These are phyloP conservation scores for Triticum timopheevii DNA, from an alignment of 176 grass and related monocot species.

Conservation along the genomic window DNA sequence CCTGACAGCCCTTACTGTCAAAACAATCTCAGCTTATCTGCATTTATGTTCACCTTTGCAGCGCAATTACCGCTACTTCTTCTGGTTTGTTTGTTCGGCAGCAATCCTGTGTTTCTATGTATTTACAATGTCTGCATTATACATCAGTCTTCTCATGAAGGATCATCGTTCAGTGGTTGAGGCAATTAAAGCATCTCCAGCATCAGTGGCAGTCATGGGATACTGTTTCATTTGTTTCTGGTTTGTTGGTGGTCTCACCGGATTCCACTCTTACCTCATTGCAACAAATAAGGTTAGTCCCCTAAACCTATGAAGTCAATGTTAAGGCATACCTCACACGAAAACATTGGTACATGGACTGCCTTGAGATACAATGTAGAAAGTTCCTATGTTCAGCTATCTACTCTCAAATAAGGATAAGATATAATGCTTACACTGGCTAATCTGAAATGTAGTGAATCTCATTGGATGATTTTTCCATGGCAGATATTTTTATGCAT, in stretches of 20 bases:
- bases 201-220: conserved; percentile 67
- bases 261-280: conserved; percentile 77
- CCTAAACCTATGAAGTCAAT: neutral
- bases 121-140: conserved; percentile 70
- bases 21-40: conserved; percentile 17
- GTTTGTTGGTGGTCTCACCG: conserved; percentile 79
- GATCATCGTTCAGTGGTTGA: conserved; percentile 52
- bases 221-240: conserved; percentile 80
- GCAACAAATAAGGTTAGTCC: conserved; percentile 59
- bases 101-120: conserved; percentile 71
- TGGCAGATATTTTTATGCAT: neutral
- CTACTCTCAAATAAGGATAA: neutral
- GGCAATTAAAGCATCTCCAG: conserved; percentile 69
- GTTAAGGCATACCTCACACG: neutral
- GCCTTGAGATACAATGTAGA: neutral
- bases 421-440: neutral
- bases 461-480: conserved; percentile 4
- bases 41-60: conserved; percentile 34
- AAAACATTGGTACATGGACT: neutral
- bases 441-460: conserved; percentile 18
- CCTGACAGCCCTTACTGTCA: neutral
- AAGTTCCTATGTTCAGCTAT: neutral
- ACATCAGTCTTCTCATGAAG: conserved; percentile 71
- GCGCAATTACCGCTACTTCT: conserved; percentile 75
- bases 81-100: conserved; percentile 67